Evolutionary conservation across 2,329 filamentous ascomycete species (phyloP), one percentile per base, ranked within the genome.

Genomic region (Monosporascus sp.): DNA sequence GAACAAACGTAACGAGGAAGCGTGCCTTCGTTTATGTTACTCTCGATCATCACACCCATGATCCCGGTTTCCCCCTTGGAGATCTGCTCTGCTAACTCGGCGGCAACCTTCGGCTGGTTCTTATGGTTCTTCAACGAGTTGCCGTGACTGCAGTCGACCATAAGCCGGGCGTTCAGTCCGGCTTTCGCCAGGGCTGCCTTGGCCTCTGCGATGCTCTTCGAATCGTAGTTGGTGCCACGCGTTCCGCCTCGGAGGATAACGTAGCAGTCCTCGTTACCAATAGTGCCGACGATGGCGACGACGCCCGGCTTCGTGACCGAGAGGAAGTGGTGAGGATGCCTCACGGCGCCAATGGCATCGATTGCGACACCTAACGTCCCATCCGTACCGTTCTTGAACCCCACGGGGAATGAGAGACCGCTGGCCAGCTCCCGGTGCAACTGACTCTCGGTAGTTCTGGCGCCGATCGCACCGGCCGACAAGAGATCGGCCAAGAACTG

Each of bases 301-400:
- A 97, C 86, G 61, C 94, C 94, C 24, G 92, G 92, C 78, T 97
- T 97, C 22, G 94, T 97, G 60, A 97, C 93, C 6, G 91, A 96
- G 63, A 99, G 81, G 81, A 99, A 97, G 78, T 97, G 91, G 68
- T 99, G 94, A 17, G 90, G 90, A 68, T 96, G 90, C 70, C 83
- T 86, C 49, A 95, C 93, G 17, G 94, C 90, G 57, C 92, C 91
- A 70, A 97, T 96, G 49, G 94, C 94, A 69, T 99, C 94, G 63
- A 97, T 90, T 14, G 94, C 92, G 4, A 97, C 92, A 53, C 86
- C 83, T 48, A 97, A 77, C 8, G 87, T 88, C 50, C 94, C 94
- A 70, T 99, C 94, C 35, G 94, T 99, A 60, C 94, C 94, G 73
- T 99, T 99, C 83, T 99, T 99, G 88, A 99, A 99, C 50, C 94